Percentiles rank a stretch among this genome's conserved stretches.
Evolutionary conservation across 352 stramenopile species (phyloP).

Genomic region (Pythium phragmiticola): DNA sequence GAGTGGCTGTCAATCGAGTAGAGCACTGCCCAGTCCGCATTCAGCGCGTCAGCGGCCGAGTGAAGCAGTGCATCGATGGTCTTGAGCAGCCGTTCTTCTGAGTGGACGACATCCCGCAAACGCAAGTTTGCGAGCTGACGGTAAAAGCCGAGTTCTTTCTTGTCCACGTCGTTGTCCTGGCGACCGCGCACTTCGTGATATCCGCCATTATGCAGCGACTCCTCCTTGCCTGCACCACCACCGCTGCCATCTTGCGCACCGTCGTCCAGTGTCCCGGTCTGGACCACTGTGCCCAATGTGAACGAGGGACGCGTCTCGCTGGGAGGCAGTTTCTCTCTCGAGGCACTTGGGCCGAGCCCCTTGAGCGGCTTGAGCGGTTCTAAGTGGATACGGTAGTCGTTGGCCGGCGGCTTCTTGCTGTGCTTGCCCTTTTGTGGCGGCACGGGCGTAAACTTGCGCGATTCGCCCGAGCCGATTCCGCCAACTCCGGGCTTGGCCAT

Average conservation of each 20-base stretch:
- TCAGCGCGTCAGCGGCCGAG: slow-evolving; percentile 36
- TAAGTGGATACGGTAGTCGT: slow-evolving; percentile 59
- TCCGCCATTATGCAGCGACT: background rate
- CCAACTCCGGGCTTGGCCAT: slow-evolving; percentile 27
- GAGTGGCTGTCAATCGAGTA: slow-evolving; percentile 49
- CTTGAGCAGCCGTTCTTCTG: slow-evolving; percentile 44
- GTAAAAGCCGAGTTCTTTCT: slow-evolving; percentile 58
- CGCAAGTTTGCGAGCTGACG: slow-evolving; percentile 50
- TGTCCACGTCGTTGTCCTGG: background rate
- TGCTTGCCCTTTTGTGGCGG: slow-evolving; percentile 56
- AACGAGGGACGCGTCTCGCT: slow-evolving; percentile 5
- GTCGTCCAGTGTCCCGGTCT: background rate
- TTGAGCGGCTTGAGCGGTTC: slow-evolving; percentile 56
- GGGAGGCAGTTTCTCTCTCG: slow-evolving; percentile 11
- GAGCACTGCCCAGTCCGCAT: slow-evolving; percentile 49
- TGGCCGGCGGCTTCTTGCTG: slow-evolving; percentile 47
- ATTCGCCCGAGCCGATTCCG: slow-evolving; percentile 28
- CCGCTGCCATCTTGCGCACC: background rate
- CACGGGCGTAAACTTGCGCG: slow-evolving; percentile 37
- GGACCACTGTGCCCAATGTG: background rate
- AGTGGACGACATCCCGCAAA: slow-evolving; percentile 40
- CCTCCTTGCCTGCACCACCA: background rate
- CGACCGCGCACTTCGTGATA: background rate
- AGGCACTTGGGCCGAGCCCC: slow-evolving; percentile 19
- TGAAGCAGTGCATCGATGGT: slow-evolving; percentile 45